phyloP scores from a whole-genome alignment of 2,329 filamentous ascomycete species.

The Pyrenophora tritici-repentis region DNA sequence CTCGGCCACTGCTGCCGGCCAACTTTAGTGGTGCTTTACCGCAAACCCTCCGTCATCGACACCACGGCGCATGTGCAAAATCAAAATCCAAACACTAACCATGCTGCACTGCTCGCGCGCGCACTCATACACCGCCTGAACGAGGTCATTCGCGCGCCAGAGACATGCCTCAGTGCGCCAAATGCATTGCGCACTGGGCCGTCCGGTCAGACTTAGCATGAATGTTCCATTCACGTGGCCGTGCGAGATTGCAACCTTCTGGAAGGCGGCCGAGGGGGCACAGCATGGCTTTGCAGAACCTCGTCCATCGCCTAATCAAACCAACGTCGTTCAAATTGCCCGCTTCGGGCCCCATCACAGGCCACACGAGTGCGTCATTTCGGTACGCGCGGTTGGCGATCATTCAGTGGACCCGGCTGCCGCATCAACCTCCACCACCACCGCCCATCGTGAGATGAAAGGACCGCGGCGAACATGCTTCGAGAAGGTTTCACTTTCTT shows the following conservation, averaged over 20 bases:
- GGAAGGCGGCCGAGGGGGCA: constrained; percentile 18
- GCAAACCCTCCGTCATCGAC: constrained; percentile 15
- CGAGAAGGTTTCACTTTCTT: constrained; percentile 39
- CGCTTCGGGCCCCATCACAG: constrained; percentile 14
- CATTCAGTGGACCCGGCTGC: constrained; percentile 31
- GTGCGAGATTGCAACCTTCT: constrained; percentile 21
- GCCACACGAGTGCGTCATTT: constrained; percentile 34
- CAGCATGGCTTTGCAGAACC: constrained; percentile 17
- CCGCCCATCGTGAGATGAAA: constrained; percentile 25
- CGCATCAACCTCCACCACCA: constrained; percentile 22
- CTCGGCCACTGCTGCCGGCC: constrained; percentile 31
- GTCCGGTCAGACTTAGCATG: constrained; percentile 7
- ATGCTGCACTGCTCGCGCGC: too few species aligned
- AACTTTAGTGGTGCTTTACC: constrained; percentile 31
- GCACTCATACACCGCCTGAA: neutral
- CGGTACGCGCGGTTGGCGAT: constrained; percentile 35
- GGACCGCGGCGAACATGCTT: constrained; percentile 35
- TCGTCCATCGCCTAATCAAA: constrained; percentile 38
- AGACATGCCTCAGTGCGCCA: constrained; percentile 12
- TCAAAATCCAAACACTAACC: constrained; percentile 4
- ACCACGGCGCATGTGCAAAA: constrained; percentile 23
- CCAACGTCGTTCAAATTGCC: constrained; percentile 32
- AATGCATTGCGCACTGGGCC: constrained; percentile 8
- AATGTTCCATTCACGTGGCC: constrained; percentile 22
- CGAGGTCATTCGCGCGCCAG: constrained; percentile 7